Conservation (phyloP, 2,329 filamentous ascomycete species). For the Didymella arachidicola region DNA sequence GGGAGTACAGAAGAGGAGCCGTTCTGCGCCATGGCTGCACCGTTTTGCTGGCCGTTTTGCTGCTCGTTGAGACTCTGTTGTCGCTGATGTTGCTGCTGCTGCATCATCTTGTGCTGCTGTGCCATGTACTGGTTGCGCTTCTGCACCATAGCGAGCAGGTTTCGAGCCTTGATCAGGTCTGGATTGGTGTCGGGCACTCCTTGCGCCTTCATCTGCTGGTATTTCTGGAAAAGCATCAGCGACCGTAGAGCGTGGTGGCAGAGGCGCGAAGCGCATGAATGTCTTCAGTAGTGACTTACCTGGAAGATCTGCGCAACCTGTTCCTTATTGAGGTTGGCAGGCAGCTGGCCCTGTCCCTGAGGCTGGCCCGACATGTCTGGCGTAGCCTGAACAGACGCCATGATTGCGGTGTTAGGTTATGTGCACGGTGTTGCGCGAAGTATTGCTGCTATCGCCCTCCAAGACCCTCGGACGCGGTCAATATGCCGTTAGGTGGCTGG, state of each 20-base stretch:
- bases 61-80: constrained; percentile 63
- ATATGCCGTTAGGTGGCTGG: constrained; percentile 19
- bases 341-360: constrained; percentile 62
- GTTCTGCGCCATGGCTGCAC: constrained; percentile 53
- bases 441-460: constrained; percentile 20
- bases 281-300: constrained; percentile 56
- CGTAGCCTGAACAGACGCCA: constrained; percentile 82
- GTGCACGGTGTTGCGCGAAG: constrained; percentile 28
- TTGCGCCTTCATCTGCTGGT: constrained; percentile 84
- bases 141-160: constrained; percentile 76
- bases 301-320: constrained; percentile 77
- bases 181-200: constrained; percentile 84
- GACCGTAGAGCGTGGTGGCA: background rate
- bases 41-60: constrained; percentile 60
- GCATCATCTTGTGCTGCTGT: constrained; percentile 50
- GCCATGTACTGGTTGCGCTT: constrained; percentile 62
- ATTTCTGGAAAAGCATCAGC: constrained; percentile 71
- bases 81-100: constrained; percentile 62
- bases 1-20: constrained; percentile 31
- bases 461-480: constrained; percentile 30
- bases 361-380: constrained; percentile 70
- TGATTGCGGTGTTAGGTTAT: constrained; percentile 50
- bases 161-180: constrained; percentile 83
- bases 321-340: constrained; percentile 74
- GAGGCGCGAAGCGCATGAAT: constrained; percentile 13